Evolutionary conservation across 768 basidiomycete species (phyloP).

Genomic region (Russula earlei): DNA sequence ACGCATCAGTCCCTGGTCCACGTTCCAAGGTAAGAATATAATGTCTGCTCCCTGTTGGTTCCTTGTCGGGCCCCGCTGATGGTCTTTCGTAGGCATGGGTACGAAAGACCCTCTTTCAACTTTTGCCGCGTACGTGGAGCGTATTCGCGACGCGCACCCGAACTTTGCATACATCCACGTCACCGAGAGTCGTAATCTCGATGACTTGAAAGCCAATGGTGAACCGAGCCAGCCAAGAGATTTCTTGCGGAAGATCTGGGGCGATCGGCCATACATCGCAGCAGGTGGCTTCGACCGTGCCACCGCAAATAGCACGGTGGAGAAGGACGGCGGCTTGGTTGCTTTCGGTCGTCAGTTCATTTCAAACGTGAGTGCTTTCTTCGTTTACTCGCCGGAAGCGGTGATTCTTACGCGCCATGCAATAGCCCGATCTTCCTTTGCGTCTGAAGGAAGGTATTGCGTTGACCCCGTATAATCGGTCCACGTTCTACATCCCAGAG

Average conservation of each 20-base stretch:
- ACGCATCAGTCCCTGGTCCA: constrained; percentile 30
- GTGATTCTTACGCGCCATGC: not conserved
- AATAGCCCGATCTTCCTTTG: constrained; percentile 15
- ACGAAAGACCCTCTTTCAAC: constrained; percentile 12
- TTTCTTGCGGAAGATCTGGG: not conserved
- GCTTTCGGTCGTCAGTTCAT: constrained; percentile 11
- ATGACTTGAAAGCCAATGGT: too few relatives aligned
- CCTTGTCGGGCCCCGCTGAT: not conserved
- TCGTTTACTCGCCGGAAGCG: not conserved
- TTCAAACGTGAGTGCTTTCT: constrained; percentile 1
- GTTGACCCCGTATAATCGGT: not conserved
- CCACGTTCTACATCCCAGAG: constrained; percentile 5
- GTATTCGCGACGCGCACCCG: not conserved
- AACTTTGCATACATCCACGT: constrained; percentile 8
- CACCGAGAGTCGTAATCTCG: not conserved
- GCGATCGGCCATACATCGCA: not conserved
- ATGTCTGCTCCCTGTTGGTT: fast-evolving
- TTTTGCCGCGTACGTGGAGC: not conserved
- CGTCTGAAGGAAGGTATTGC: constrained; percentile 3
- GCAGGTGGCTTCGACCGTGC: constrained; percentile 8
- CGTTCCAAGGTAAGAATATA: constrained; percentile 23
- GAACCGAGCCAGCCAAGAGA: too few relatives aligned
- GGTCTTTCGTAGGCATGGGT: constrained; percentile 4
- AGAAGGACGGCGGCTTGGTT: constrained; percentile 6
- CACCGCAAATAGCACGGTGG: not conserved